Conservation (phyloP, 768 basidiomycete species). For the Kondoa subrosea region DNA sequence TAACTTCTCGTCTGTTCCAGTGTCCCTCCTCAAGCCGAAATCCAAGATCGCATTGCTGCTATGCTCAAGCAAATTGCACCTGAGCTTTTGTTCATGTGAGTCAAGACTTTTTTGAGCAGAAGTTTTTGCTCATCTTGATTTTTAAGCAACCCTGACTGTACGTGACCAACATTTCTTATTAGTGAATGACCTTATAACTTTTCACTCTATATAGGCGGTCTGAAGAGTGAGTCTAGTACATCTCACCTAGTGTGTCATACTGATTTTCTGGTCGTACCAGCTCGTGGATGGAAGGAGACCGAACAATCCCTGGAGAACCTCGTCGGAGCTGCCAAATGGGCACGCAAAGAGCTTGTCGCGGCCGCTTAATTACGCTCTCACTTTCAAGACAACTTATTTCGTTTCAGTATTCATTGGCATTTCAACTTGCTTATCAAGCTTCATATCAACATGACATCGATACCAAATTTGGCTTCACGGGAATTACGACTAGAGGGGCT, state of each 20-base stretch:
- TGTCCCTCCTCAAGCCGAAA: conserved; percentile 82
- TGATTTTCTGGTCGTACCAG: background rate
- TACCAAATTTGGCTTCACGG: background rate
- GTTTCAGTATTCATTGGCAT: background rate
- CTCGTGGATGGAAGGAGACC: conserved; percentile 77
- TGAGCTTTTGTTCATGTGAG: conserved; percentile 7
- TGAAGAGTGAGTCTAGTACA: background rate
- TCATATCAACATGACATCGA: background rate
- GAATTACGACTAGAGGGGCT: too few species aligned
- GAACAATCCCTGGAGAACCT: conserved; percentile 41
- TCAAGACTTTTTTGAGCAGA: background rate
- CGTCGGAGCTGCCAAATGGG: conserved; percentile 18
- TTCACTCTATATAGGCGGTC: background rate
- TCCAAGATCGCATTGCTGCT: conserved; percentile 71
- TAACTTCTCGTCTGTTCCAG: conserved; percentile 76
- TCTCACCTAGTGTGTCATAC: background rate
- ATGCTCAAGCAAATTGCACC: conserved; percentile 41
- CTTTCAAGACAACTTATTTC: background rate
- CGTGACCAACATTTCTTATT: background rate
- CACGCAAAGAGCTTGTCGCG: conserved; percentile 1
- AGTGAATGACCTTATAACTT: background rate
- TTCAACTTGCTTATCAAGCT: background rate
- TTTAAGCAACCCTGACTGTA: conserved; percentile 63
- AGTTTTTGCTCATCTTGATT: background rate
- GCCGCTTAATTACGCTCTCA: background rate